Percentiles rank a stretch among this genome's conserved stretches.
Evolutionary conservation across 1,139 yeast genomes (phyloP).

Genomic region (Saccharomyces hybrid): DNA sequence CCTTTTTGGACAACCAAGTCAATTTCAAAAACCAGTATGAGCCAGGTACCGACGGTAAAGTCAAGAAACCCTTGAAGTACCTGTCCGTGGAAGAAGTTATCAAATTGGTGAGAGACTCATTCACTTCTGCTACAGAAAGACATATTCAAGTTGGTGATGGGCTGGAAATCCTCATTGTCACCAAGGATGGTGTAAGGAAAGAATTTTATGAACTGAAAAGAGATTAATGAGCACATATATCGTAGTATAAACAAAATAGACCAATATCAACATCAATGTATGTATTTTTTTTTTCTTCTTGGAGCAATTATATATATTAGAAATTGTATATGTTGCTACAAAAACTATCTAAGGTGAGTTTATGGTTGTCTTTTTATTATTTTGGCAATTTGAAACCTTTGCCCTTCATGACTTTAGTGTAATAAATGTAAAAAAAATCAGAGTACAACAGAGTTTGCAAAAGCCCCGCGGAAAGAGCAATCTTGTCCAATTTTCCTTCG

Average conservation of each 20-base stretch:
- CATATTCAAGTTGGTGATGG: constrained; percentile 98
- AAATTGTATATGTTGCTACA: background rate
- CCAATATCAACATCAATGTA: constrained; percentile 1
- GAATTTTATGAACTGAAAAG: constrained; percentile 82
- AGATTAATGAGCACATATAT: constrained; percentile 43
- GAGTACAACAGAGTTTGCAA: constrained; percentile 83
- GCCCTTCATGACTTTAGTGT: constrained; percentile 75
- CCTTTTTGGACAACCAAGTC: constrained; percentile 94
- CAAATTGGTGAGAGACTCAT: constrained; percentile 83
- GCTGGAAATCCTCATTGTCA: constrained; percentile 78
- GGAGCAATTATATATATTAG: constrained; percentile 1
- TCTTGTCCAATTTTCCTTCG: constrained; percentile 56
- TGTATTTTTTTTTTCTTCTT: background rate
- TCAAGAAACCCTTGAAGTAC: constrained; percentile 53
- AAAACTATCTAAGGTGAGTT: background rate
- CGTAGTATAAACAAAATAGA: background rate
- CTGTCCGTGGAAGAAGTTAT: constrained; percentile 78
- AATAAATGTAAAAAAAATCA: constrained; percentile 90
- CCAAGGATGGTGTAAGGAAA: constrained; percentile 83
- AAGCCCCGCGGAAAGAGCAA: constrained; percentile 72
- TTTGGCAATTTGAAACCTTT: constrained; percentile 74
- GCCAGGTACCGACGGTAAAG: constrained; percentile 64
- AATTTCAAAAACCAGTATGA: constrained; percentile 85
- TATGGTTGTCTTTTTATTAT: constrained; percentile 23
- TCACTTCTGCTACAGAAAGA: constrained; percentile 93